phyloP scores from a whole-genome alignment of 1,284 basidiomycete species.

The Phylloporus sp. region DNA sequence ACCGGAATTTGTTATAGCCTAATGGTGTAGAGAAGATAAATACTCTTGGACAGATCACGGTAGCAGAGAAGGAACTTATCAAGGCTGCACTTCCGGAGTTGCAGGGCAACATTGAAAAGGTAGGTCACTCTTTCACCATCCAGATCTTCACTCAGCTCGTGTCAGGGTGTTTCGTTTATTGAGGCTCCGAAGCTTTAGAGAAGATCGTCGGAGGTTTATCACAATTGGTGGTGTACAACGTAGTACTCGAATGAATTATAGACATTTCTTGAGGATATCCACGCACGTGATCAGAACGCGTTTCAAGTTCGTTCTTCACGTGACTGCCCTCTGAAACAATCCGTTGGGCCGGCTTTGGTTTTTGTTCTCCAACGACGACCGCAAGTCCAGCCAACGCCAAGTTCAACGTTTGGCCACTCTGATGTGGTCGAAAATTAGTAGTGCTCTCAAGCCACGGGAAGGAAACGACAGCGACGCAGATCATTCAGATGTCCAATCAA shows the following conservation, averaged over 20 bases:
- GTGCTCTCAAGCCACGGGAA: slow-evolving; percentile 51
- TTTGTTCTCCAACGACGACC: slow-evolving; percentile 3
- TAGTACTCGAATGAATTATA: slow-evolving; percentile 7
- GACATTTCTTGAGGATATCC: slow-evolving; percentile 10
- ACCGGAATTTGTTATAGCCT: slow-evolving; percentile 44
- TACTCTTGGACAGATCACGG: slow-evolving; percentile 74
- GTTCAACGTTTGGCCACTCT: slow-evolving; percentile 2
- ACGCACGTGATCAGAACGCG: slow-evolving; percentile 35
- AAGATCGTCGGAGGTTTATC: background rate
- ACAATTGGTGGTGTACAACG: slow-evolving; percentile 13
- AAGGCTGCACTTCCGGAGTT: slow-evolving; percentile 84
- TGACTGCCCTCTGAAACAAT: slow-evolving; percentile 15
- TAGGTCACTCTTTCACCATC: slow-evolving; percentile 23
- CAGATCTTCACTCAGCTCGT: background rate
- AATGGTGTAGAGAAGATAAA: slow-evolving; percentile 85
- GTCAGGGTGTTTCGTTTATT: slow-evolving; percentile 44
- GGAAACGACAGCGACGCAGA: slow-evolving; percentile 45
- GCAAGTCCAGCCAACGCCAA: too few species aligned
- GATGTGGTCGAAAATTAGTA: slow-evolving; percentile 70
- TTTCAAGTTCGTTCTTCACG: slow-evolving; percentile 34
- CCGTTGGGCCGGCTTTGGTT: background rate
- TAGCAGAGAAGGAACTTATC: slow-evolving; percentile 76
- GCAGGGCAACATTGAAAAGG: slow-evolving; percentile 78
- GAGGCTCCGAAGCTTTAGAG: slow-evolving; percentile 42
- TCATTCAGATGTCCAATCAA: slow-evolving; percentile 43